These are phyloP conservation scores for Austroboletus novae-zelandiae DNA, from an alignment of 1,284 basidiomycete species.

Conservation along the genomic window DNA sequence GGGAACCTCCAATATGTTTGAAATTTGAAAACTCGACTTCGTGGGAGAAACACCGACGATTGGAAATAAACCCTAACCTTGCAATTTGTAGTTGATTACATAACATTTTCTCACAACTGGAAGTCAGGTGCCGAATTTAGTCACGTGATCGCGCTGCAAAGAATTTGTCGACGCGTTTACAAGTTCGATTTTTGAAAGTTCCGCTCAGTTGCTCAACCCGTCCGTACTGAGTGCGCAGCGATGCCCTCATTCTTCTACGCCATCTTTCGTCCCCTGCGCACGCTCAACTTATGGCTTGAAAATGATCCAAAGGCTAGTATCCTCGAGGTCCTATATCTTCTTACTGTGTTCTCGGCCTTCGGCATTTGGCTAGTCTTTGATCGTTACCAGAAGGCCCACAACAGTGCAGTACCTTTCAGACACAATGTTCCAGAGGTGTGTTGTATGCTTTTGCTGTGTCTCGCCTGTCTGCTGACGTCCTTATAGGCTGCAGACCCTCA, in stretches of 20 bases:
- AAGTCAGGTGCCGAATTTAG: no score
- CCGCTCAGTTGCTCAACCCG: background rate
- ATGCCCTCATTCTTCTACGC: constrained; percentile 44
- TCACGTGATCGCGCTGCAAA: background rate
- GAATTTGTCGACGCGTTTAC: background rate
- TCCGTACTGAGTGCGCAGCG: background rate
- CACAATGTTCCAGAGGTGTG: constrained; percentile 59
- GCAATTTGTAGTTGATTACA: no score
- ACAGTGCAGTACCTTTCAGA: constrained; percentile 66
- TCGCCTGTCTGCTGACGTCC: constrained; percentile 9
- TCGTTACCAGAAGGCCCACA: constrained; percentile 69
- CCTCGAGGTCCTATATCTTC: constrained; percentile 54
- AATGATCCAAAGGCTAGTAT: constrained; percentile 45
- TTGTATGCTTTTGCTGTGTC: constrained; percentile 6
- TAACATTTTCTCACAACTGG: no score
- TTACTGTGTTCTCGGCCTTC: constrained; percentile 64
- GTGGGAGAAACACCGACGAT: no score
- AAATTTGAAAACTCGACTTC: no score
- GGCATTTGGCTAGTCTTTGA: constrained; percentile 75
- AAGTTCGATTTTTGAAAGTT: background rate
- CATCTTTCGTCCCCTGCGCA: constrained; percentile 49
- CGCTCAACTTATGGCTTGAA: constrained; percentile 45
- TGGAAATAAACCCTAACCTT: no score
- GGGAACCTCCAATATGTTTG: no score
- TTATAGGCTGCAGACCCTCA: constrained; percentile 52